phyloP scores from a whole-genome alignment of 768 basidiomycete genomes.

The Antrodiella citrinella region DNA sequence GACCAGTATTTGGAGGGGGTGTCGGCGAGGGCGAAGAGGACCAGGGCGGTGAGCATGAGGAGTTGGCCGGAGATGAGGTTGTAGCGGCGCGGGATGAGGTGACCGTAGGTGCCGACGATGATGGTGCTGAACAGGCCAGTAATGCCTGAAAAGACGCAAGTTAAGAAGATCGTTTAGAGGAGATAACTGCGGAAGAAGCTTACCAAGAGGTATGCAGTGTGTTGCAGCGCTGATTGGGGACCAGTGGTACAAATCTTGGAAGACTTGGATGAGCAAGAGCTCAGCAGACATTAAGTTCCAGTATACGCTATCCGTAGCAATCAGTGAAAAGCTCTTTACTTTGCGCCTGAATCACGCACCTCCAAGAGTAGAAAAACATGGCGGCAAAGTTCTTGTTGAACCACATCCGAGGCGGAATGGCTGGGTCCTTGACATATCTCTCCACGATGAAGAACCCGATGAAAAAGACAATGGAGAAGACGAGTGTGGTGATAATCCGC shows the following conservation, averaged over 20 bases:
- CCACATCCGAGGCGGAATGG: slow-evolving; percentile 5
- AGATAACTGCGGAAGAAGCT: background rate
- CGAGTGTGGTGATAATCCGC: slow-evolving; percentile 4
- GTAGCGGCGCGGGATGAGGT: slow-evolving; percentile 2
- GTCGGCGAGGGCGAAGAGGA: slow-evolving; percentile 4
- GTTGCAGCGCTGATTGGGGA: slow-evolving; percentile 4
- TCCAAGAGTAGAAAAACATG: slow-evolving; percentile 8
- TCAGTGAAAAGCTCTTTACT: background rate
- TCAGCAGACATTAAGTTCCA: slow-evolving; percentile 3
- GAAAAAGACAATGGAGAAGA: slow-evolving; percentile 5
- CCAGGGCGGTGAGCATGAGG: slow-evolving; percentile 2
- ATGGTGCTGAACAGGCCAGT: background rate
- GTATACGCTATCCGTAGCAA: background rate
- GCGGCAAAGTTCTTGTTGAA: slow-evolving; percentile 6
- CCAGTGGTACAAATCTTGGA: slow-evolving; percentile 7
- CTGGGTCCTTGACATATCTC: slow-evolving; percentile 3
- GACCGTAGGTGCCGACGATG: slow-evolving; percentile 2
- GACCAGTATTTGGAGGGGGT: slow-evolving; percentile 3
- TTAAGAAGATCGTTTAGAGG: background rate
- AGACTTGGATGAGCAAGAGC: slow-evolving; percentile 1
- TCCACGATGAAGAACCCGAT: slow-evolving; percentile 5
- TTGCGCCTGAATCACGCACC: background rate
- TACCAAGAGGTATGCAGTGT: slow-evolving; percentile 5
- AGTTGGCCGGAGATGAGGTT: slow-evolving; percentile 4
- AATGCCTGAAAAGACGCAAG: background rate